Percentiles rank a stretch among this genome's conserved stretches.
Conservation (phyloP, 176 grass and related monocot species). For the Oryza brachyantha region DNA sequence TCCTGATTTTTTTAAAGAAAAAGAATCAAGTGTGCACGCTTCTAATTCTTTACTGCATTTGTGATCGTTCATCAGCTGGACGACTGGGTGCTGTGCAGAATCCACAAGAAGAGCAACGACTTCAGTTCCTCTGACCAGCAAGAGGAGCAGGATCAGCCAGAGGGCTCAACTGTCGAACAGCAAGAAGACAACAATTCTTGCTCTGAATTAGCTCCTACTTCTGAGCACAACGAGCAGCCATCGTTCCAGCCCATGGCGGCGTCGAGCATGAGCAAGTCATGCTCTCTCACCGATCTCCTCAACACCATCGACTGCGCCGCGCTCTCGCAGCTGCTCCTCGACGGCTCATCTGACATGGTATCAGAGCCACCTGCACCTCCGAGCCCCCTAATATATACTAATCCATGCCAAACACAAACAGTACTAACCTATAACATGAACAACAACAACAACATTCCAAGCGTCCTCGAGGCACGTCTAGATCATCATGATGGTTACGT, state of each 20-base stretch:
- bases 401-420: slow-evolving; percentile 3
- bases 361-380: neutral
- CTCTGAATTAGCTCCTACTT: neutral
- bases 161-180: slow-evolving; percentile 31
- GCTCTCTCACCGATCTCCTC: slow-evolving; percentile 58
- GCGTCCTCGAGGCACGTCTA: neutral
- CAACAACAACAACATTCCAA: neutral
- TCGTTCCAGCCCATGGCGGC: neutral
- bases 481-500: neutral
- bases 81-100: slow-evolving; percentile 82
- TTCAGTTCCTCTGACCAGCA: neutral
- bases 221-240: neutral
- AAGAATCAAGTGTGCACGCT: neutral
- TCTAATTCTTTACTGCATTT: neutral
- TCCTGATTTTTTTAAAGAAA: no score
- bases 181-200: neutral
- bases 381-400: neutral
- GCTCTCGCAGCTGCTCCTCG: slow-evolving; percentile 46
- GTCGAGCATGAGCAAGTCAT: slow-evolving; percentile 34
- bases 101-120: slow-evolving; percentile 58
- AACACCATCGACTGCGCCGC: slow-evolving; percentile 36
- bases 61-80: slow-evolving; percentile 42
- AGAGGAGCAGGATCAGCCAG: slow-evolving; percentile 29
- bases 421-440: neutral
- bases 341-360: neutral